Evolutionary conservation across 495 filamentous ascomycete genomes (phyloP).

Genomic region (Talaromyces proteolyticus): DNA sequence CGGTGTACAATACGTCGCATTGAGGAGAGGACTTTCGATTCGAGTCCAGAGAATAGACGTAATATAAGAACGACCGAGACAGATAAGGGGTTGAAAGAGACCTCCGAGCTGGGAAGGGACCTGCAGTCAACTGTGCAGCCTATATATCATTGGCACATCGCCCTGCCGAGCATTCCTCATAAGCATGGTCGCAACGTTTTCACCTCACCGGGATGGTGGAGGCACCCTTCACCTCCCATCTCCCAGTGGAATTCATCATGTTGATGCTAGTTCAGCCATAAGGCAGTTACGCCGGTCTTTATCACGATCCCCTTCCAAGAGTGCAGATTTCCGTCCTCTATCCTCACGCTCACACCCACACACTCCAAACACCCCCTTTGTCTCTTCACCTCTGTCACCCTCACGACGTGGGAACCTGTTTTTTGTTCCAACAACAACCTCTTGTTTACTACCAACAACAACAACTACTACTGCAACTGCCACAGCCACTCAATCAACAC

Average conservation of each 20-base stretch:
- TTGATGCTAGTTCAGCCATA: conserved; percentile 71
- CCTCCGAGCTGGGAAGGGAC: background rate
- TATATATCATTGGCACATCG: background rate
- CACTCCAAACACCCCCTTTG: conserved; percentile 30
- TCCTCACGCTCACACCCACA: conserved; percentile 51
- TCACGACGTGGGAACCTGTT: conserved; percentile 39
- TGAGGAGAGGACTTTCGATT: background rate
- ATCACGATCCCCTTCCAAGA: conserved; percentile 81
- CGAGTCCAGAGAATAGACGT: background rate
- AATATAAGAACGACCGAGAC: background rate
- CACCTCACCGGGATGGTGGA: conserved; percentile 57
- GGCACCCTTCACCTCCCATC: conserved; percentile 78
- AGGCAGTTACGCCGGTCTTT: conserved; percentile 76
- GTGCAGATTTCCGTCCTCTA: conserved; percentile 57
- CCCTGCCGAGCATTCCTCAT: conserved; percentile 1
- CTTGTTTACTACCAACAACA: conserved; percentile 10
- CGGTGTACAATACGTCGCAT: too few species aligned
- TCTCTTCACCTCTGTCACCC: conserved; percentile 48
- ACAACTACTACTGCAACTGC: conserved; percentile 16
- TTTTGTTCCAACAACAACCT: conserved; percentile 39
- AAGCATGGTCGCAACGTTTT: conserved; percentile 46
- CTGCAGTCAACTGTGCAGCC: background rate
- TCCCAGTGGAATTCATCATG: conserved; percentile 72
- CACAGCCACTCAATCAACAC: conserved; percentile 23
- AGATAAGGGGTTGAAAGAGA: background rate